phyloP scores from a whole-genome alignment of 208 protist genomes.

The Wallacemonas sp. region DNA sequence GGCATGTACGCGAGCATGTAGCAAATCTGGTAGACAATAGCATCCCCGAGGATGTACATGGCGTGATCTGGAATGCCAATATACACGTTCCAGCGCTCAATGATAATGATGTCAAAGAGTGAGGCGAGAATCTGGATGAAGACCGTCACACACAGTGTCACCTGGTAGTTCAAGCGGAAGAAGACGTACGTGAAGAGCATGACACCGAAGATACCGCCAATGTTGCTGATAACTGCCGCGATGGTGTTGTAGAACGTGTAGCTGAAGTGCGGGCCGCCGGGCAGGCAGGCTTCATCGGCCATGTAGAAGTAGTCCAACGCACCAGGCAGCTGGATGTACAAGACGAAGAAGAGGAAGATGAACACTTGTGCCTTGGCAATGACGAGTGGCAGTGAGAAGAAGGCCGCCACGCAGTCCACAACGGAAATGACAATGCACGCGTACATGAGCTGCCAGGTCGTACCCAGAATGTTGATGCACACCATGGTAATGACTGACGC shows the following conservation, averaged over 20 bases:
- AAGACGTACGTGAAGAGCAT: slow-evolving; percentile 42
- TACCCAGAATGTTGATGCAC: slow-evolving; percentile 32
- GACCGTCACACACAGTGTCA: slow-evolving; percentile 50
- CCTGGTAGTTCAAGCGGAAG: slow-evolving; percentile 35
- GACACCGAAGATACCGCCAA: slow-evolving; percentile 34
- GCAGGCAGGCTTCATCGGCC: slow-evolving; percentile 34
- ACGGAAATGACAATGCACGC: slow-evolving; percentile 19
- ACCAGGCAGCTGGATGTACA: slow-evolving; percentile 60
- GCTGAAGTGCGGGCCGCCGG: slow-evolving; percentile 56
- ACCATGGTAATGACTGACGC: slow-evolving; percentile 21
- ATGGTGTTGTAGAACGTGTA: slow-evolving; percentile 62
- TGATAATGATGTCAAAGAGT: slow-evolving; percentile 62
- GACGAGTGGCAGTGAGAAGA: slow-evolving; percentile 29
- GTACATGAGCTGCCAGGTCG: slow-evolving; percentile 26
- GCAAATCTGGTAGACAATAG: slow-evolving; percentile 59
- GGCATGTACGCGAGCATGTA: slow-evolving; percentile 73
- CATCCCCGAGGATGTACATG: slow-evolving; percentile 69
- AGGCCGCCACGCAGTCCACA: slow-evolving; percentile 11
- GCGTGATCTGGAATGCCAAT: slow-evolving; percentile 39
- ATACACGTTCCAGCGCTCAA: slow-evolving; percentile 49
- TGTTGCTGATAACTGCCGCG: slow-evolving; percentile 29
- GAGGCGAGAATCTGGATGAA: slow-evolving; percentile 48
- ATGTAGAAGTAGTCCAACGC: slow-evolving; percentile 58
- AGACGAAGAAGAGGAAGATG: slow-evolving; percentile 19
- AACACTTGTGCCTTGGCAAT: slow-evolving; percentile 33